Base-by-base conservation (phyloP, 495 filamentous ascomycete genomes). In the Extremus antarcticus region DNA sequence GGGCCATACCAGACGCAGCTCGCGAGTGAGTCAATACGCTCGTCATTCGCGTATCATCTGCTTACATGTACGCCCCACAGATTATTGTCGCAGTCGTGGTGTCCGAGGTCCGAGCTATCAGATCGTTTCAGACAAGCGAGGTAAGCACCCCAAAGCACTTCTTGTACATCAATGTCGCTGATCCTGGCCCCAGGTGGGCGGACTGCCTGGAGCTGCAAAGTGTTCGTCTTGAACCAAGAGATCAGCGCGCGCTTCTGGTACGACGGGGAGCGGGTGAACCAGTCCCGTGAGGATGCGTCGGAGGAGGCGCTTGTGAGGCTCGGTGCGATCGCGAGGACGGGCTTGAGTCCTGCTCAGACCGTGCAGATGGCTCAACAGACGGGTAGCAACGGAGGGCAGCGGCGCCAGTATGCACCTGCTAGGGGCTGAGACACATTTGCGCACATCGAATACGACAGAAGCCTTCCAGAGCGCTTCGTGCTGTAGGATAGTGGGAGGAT, bases 271-370 rank as follows among this genome's bases (percentile, higher is more conserved):
- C 86, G 84, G 63, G 71, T 89, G 71, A 79, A 90, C 71, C 92
- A 91, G 64, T 90, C 90, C 50, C 86, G 80, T 69, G 90, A 95
- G 64, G 90, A 95, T 68, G 90, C 87, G 32, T 88, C 90, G 62
- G 57, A 65, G 47, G 25, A 47, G 3, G 63, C 63, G n/a, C 58
- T 65, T 21, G 41, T 17, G 41, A 45, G 41, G 41, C 41, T 45
- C 19, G 41, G 41, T 21, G 16, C 15, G 41, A n/a, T 45, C 19
- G 3, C 16, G 3, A 7, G 16, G n/a, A 8, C 16, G 16, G 41
- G 41, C n/a, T 3, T 45, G 41, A n/a, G 16, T 17, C 41, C 41
- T n/a, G 4, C 41, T n/a, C 41, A 45, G 41, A 7, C 15, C 7
- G 3, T 45, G 7, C 41, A 45, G 41, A 13, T 13, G 29, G 29